Base-by-base conservation (phyloP, 495 filamentous ascomycete species). In the Corynascus novoguineensis region DNA sequence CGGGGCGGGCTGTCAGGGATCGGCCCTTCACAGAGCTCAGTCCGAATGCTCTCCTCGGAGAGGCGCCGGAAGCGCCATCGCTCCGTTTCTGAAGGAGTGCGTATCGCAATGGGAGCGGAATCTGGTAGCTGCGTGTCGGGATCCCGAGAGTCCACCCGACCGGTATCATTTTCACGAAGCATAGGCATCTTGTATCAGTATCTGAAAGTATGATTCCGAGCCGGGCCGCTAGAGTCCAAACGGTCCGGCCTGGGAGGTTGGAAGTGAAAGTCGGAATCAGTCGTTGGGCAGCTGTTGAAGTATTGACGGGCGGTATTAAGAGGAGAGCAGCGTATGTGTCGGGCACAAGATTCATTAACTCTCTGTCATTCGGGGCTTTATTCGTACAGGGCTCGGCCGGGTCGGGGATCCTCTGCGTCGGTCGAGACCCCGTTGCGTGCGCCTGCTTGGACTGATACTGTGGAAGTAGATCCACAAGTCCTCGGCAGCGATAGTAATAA, bases 21-120 rank as follows among this genome's bases (percentile, higher is more conserved):
- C 5, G 75, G 79, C 8, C 79, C 82, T 47, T 85, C 81, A 58
- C 79, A 82, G 10, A 83, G 63, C 41, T 83, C 78, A 17, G 79
- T 81, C 32, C 74, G 65, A 53, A 82, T 79, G 61, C 77, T 83
- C 50, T 80, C 74, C 46, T 79, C 76, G 0, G 78, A 79, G 27
- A 67, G 65, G 19, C 68, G 71, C 41, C 64, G 71, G 35, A 55
- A 58, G 55, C 68, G 52, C 17, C 61, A 59, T 22, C 57, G 56
- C 7, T 27, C 32, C 14, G 57, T 27, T 24, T n/a, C 53, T 3
- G 45, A 32, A 5, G 58, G 47, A 5, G 58, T 24, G 29, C 63
- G 65, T 35, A 61, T 53, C 9, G 52, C 57, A 37, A 61, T 57
- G 31, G 58, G 55, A 12, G 46, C 46, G 11, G 55, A 35, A 34